Percentiles rank a stretch among this genome's conserved stretches.
Evolutionary conservation across 345 rosid species (phyloP).

Genomic region (Eucalyptus polybractea): DNA sequence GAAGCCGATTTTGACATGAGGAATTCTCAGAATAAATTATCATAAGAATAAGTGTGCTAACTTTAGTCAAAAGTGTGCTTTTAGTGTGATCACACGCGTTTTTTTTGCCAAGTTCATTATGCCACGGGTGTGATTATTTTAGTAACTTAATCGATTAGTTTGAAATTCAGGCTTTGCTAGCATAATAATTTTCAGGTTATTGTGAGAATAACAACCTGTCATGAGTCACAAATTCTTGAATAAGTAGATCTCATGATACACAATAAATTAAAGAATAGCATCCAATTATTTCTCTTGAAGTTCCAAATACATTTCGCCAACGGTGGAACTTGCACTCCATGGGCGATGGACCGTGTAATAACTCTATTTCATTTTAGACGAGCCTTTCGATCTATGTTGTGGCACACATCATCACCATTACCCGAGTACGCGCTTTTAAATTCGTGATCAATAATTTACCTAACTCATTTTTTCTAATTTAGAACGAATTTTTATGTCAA

Average conservation of each 20-base stretch:
- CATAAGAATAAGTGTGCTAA: not conserved
- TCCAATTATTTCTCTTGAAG: not conserved
- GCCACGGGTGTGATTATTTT: not conserved
- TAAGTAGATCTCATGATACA: accelerated
- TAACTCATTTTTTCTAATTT: not conserved
- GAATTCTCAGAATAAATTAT: not conserved
- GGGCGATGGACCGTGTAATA: not conserved
- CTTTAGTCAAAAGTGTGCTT: not conserved
- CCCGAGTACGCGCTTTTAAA: accelerated
- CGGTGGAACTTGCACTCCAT: not conserved
- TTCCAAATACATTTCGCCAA: not conserved
- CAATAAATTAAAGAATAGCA: no score
- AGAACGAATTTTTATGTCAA: not conserved
- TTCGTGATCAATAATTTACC: not conserved
- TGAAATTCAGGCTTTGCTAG: no score
- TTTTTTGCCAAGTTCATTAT: not conserved
- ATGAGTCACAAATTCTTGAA: no score
- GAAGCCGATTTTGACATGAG: not conserved
- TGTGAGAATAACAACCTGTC: no score
- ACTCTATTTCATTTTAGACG: not conserved
- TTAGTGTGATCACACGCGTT: not conserved
- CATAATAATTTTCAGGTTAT: no score
- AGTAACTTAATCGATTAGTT: not conserved
- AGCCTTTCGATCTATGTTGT: not conserved
- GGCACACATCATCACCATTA: not conserved